A percentile compares a stretch with the other conserved stretches of the same genome.
Conservation (phyloP, 2,329 filamentous ascomycete genomes). For the Fusarium sterilihyphosum region DNA sequence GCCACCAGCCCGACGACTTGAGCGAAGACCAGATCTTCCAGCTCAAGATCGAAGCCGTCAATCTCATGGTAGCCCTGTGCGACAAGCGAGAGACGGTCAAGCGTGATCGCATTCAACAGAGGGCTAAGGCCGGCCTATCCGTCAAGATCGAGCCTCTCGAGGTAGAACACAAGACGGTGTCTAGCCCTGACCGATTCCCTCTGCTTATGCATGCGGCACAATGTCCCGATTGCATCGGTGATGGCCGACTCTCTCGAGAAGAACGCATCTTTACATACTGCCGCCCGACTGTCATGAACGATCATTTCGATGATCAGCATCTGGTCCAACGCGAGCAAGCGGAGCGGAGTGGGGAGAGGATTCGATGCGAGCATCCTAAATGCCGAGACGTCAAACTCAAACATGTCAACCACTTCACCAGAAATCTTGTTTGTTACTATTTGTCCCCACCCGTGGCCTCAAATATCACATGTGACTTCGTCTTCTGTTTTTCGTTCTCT, state of each 20-base stretch:
- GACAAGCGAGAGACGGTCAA: constrained; percentile 36
- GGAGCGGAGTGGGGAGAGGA: background rate
- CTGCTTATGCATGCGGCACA: background rate
- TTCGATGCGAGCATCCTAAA: background rate
- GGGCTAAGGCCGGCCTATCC: background rate
- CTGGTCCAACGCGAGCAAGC: background rate
- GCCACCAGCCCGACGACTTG: constrained; percentile 18
- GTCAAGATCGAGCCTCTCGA: background rate
- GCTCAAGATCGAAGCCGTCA: constrained; percentile 23
- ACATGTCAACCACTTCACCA: background rate
- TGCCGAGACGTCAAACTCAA: background rate
- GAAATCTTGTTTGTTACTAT: too few species aligned
- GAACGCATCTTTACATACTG: constrained; percentile 4
- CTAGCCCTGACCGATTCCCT: background rate
- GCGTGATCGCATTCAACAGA: background rate
- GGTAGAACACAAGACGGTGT: background rate
- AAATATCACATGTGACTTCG: too few species aligned
- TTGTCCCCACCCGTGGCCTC: too few species aligned
- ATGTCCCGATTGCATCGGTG: background rate
- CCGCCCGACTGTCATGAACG: background rate
- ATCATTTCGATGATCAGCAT: background rate
- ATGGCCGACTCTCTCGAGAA: background rate
- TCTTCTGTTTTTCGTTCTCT: too few species aligned
- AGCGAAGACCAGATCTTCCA: constrained; percentile 15
- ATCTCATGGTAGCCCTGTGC: constrained; percentile 35